Evolutionary conservation across 768 basidiomycete genomes (phyloP).

Genomic region (Tricholoma furcatifolium): DNA sequence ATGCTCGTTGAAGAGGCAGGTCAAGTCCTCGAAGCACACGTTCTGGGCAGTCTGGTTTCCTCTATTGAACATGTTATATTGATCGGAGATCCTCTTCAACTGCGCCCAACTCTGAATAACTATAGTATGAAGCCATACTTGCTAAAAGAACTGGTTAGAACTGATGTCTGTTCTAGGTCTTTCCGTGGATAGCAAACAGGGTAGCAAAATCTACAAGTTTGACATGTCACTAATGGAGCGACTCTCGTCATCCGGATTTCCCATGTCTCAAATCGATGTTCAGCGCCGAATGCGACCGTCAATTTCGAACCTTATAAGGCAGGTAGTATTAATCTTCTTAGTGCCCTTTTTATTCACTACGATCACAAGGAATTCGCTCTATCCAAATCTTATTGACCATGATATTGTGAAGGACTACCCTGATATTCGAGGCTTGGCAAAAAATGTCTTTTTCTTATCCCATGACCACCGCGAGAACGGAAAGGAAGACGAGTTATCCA

Average conservation of each 20-base stretch:
- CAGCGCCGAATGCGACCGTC: slow-evolving; percentile 75
- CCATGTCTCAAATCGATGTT: slow-evolving; percentile 69
- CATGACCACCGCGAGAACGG: slow-evolving; percentile 63
- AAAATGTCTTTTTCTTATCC: slow-evolving; percentile 67
- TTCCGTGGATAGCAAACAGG: slow-evolving; percentile 65
- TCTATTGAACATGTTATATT: slow-evolving; percentile 72
- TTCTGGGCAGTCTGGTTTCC: slow-evolving; percentile 60
- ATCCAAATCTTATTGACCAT: slow-evolving; percentile 60
- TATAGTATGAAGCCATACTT: slow-evolving; percentile 41
- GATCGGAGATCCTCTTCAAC: slow-evolving; percentile 79
- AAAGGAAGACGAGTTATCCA: slow-evolving; percentile 57
- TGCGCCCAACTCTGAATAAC: slow-evolving; percentile 66
- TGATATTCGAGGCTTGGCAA: slow-evolving; percentile 57
- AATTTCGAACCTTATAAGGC: slow-evolving; percentile 65
- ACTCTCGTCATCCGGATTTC: slow-evolving; percentile 50
- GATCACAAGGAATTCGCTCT: slow-evolving; percentile 50
- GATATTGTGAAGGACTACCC: slow-evolving; percentile 49
- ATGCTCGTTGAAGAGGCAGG: slow-evolving; percentile 81
- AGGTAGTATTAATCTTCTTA: slow-evolving; percentile 1
- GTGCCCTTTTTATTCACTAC: neutral
- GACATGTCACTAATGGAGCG: slow-evolving; percentile 80
- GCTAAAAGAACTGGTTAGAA: neutral
- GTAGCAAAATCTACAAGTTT: slow-evolving; percentile 56
- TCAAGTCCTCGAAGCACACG: slow-evolving; percentile 78
- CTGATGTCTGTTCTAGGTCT: slow-evolving; percentile 39